Evolutionary conservation across 768 basidiomycete genomes (phyloP).

Genomic region (Amanita fuliginea): DNA sequence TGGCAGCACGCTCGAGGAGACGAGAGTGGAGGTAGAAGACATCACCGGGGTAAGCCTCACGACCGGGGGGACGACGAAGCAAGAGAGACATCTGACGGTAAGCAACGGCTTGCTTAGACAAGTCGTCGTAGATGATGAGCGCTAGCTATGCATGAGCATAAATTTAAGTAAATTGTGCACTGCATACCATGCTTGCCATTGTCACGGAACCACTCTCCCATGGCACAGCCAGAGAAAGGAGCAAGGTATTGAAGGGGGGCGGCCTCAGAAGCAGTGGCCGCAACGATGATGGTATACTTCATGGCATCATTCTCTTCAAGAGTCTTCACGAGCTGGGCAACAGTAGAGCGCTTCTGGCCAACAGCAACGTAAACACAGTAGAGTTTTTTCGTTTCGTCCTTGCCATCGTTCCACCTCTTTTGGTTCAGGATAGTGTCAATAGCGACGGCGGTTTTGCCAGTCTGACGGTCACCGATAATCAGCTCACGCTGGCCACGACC

Average conservation of each 20-base stretch:
- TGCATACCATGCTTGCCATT: slow-evolving; percentile 93
- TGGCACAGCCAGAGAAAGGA: slow-evolving; percentile 99
- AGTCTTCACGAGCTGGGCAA: slow-evolving; percentile 98
- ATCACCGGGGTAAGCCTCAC: slow-evolving; percentile 99
- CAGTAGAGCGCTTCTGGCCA: slow-evolving; percentile 99
- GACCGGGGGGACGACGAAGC: slow-evolving; percentile 99
- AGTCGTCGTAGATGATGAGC: slow-evolving; percentile 97
- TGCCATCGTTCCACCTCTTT: slow-evolving; percentile 98
- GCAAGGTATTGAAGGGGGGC: slow-evolving; percentile 99
- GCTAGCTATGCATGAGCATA: slow-evolving; percentile 30
- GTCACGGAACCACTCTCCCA: slow-evolving; percentile 99
- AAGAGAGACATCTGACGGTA: slow-evolving; percentile 99
- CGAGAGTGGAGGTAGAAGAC: slow-evolving; percentile 99
- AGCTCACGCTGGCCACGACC: slow-evolving; percentile 99
- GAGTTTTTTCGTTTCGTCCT: slow-evolving; percentile 94
- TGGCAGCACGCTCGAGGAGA: slow-evolving; percentile 99
- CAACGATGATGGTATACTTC: slow-evolving; percentile 99
- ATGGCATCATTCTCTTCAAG: slow-evolving; percentile 99
- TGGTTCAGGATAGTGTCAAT: slow-evolving; percentile 99
- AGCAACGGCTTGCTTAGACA: slow-evolving; percentile 99
- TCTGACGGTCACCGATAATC: slow-evolving; percentile 99
- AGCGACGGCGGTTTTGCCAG: slow-evolving; percentile 98
- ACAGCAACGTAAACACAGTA: slow-evolving; percentile 99
- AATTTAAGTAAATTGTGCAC: neutral
- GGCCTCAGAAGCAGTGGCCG: slow-evolving; percentile 98